Percentiles rank a stretch among this genome's conserved stretches.
Evolutionary conservation across 306 rosid genomes (phyloP).

Genomic region (Quercus cerris): DNA sequence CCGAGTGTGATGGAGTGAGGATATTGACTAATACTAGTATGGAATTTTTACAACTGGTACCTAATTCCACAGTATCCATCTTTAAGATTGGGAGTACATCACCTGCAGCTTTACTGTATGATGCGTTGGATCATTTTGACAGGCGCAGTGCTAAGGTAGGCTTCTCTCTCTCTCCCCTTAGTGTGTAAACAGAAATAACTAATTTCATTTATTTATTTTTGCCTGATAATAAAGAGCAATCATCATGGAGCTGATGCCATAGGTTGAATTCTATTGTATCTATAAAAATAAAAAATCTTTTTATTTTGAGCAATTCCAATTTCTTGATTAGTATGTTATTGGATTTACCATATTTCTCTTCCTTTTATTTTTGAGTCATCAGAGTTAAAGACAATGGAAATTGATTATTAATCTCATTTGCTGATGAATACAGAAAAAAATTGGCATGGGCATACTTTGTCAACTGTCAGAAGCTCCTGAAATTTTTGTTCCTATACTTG

Average conservation of each 20-base stretch:
- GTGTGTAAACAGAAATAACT: not conserved
- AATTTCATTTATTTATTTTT: not conserved
- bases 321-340: not conserved
- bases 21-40: conserved; percentile 78
- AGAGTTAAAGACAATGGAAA: not conserved
- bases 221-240: too few relatives aligned
- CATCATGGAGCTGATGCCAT: too few relatives aligned
- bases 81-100: conserved; percentile 95
- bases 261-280: too few relatives aligned
- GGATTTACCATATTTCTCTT: not conserved
- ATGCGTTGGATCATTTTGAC: conserved; percentile 98
- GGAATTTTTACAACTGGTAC: conserved; percentile 94
- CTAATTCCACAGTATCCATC: conserved; percentile 90
- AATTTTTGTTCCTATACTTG: too few relatives aligned
- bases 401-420: not conserved
- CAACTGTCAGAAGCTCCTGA: too few relatives aligned
- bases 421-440: not conserved
- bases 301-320: not conserved
- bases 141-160: conserved; percentile 95
- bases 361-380: not conserved
- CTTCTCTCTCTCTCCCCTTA: conserved; percentile 1
- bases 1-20: conserved; percentile 97
- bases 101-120: conserved; percentile 90
- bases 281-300: not conserved
- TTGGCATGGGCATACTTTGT: too few relatives aligned